Percentiles rank a stretch among this genome's conserved stretches.
These are phyloP conservation scores for Chlorella vulgaris DNA, from an alignment of 139 green algal genomes.

Conservation along the genomic window DNA sequence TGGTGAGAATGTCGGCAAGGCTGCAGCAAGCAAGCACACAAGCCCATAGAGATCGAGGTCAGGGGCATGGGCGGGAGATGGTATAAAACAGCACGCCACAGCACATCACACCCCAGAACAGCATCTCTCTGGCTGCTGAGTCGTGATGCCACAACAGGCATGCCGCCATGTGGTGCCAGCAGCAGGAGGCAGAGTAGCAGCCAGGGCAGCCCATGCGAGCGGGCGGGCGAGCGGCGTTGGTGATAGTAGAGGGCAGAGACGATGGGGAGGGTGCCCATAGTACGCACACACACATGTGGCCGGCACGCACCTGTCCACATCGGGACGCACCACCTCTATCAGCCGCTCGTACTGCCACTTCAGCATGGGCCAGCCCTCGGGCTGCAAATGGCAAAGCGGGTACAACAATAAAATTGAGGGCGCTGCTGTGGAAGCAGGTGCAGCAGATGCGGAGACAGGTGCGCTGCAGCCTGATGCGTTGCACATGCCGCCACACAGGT, in stretches of 20 bases:
- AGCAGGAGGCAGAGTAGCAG: background rate
- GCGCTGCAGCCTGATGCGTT: too few relatives aligned
- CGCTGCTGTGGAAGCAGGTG: too few relatives aligned
- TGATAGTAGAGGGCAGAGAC: too few relatives aligned
- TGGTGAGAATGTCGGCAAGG: background rate
- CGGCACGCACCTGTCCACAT: slow-evolving; percentile 9
- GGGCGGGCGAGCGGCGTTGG: too few relatives aligned
- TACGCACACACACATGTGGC: background rate
- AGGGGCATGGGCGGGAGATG: background rate
- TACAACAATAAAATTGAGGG: background rate
- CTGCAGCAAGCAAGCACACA: background rate
- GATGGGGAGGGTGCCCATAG: background rate
- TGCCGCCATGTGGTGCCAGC: too few relatives aligned
- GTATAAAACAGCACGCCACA: too few relatives aligned
- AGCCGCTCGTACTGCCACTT: slow-evolving; percentile 25
- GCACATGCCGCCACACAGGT: too few relatives aligned
- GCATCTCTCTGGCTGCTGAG: too few relatives aligned
- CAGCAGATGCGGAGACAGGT: too few relatives aligned
- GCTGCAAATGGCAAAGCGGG: background rate
- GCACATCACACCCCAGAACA: too few relatives aligned
- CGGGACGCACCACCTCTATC: slow-evolving; percentile 15
- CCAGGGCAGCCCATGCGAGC: background rate
- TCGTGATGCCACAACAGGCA: too few relatives aligned
- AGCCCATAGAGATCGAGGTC: background rate
- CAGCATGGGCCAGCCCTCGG: slow-evolving; percentile 19